These are phyloP conservation scores for Debaryomycetaceae sp. DNA, from an alignment of 1,139 yeast species.

Conservation along the genomic window DNA sequence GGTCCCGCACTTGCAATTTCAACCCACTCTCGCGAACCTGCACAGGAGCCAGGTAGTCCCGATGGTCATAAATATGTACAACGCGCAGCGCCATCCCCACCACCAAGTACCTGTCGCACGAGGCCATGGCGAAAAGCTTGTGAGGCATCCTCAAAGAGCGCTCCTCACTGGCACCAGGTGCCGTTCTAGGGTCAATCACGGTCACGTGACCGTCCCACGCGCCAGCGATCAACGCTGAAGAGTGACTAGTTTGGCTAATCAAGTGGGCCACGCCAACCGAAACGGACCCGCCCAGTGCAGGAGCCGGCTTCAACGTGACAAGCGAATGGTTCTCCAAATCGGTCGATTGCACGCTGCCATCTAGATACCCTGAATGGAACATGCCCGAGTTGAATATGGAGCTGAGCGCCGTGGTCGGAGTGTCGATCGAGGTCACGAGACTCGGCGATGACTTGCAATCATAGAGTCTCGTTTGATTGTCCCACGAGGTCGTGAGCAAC, in stretches of 20 bases:
- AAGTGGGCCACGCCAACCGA: slow-evolving; percentile 6
- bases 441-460: slow-evolving; percentile 15
- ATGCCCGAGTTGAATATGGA: slow-evolving; percentile 14
- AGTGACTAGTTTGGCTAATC: slow-evolving; percentile 11
- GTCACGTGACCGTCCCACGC: slow-evolving; percentile 52
- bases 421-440: slow-evolving; percentile 12
- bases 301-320: neutral
- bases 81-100: slow-evolving; percentile 54
- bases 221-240: slow-evolving; percentile 41
- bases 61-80: slow-evolving; percentile 56
- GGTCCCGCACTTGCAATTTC: slow-evolving; percentile 62
- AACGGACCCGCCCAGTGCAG: no score
- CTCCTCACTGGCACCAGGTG: slow-evolving; percentile 8
- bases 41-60: slow-evolving; percentile 41
- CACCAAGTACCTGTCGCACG: slow-evolving; percentile 42
- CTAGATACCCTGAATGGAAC: slow-evolving; percentile 32
- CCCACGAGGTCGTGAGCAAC: slow-evolving; percentile 33
- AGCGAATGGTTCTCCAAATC: slow-evolving; percentile 36
- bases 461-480: slow-evolving; percentile 33
- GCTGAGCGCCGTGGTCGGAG: slow-evolving; percentile 18
- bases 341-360: slow-evolving; percentile 36
- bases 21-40: slow-evolving; percentile 66
- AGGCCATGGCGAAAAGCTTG: slow-evolving; percentile 67
- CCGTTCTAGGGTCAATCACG: slow-evolving; percentile 27
- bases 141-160: slow-evolving; percentile 30